phyloP scores from a whole-genome alignment of 306 rosid genomes.

The cucumber (Cucumis sativus) region DNA sequence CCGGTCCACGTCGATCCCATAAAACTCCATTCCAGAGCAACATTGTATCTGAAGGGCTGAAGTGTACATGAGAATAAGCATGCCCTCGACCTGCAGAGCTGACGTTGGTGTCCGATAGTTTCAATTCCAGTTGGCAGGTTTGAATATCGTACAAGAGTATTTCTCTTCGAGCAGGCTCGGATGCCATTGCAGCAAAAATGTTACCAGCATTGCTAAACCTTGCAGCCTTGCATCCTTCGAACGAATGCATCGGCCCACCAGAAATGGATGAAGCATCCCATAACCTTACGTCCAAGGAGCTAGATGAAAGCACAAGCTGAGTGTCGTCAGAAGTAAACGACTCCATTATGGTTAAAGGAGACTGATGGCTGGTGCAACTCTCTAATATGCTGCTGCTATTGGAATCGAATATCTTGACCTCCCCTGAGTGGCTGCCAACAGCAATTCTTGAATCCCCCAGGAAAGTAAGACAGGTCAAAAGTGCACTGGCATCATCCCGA shows the following conservation, averaged over 20 bases:
- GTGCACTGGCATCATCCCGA: slow-evolving; percentile 72
- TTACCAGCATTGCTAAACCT: slow-evolving; percentile 75
- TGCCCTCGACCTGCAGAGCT: slow-evolving; percentile 70
- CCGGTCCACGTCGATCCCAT: slow-evolving; percentile 73
- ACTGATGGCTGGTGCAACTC: slow-evolving; percentile 72
- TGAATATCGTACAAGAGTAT: slow-evolving; percentile 74
- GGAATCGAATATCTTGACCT: slow-evolving; percentile 72
- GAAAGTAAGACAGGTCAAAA: slow-evolving; percentile 79
- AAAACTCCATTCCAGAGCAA: slow-evolving; percentile 92
- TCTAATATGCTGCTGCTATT: slow-evolving; percentile 64
- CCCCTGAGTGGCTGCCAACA: slow-evolving; percentile 84
- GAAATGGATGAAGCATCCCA: slow-evolving; percentile 76
- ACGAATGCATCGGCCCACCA: slow-evolving; percentile 68
- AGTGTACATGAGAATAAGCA: slow-evolving; percentile 63
- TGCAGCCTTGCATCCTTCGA: slow-evolving; percentile 94
- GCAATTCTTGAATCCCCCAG: slow-evolving; percentile 74
- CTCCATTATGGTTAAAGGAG: slow-evolving; percentile 71
- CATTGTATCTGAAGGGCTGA: slow-evolving; percentile 82
- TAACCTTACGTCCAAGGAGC: slow-evolving; percentile 69
- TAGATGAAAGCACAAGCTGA: slow-evolving; percentile 78
- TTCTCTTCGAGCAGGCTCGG: slow-evolving; percentile 60
- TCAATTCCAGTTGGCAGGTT: slow-evolving; percentile 45
- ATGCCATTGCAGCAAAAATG: slow-evolving; percentile 63
- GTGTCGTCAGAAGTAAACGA: slow-evolving; percentile 61
- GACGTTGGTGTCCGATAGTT: slow-evolving; percentile 46